Percentiles rank a stretch among this genome's conserved stretches.
phyloP scores from a whole-genome alignment of 2,329 filamentous ascomycete species.

The Cercospora zeae-maydis region DNA sequence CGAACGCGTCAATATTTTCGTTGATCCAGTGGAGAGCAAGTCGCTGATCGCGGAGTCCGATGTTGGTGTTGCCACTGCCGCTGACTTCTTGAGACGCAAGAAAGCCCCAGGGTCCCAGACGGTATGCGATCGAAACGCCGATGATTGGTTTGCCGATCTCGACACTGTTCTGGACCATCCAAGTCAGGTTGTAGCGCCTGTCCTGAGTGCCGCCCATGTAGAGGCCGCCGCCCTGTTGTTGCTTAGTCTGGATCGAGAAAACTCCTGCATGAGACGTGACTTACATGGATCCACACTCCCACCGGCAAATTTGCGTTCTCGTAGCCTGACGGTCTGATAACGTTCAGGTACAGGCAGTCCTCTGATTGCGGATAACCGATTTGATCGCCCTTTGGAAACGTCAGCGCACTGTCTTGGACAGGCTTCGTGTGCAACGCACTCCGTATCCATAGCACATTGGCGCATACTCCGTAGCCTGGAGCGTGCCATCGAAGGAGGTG shows the following conservation, averaged over 20 bases:
- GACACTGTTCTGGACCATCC: constrained; percentile 51
- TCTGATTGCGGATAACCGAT: constrained; percentile 45
- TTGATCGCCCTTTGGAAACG: constrained; percentile 25
- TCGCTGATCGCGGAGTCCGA: constrained; percentile 45
- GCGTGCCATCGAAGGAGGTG: constrained; percentile 39
- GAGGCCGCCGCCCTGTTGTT: constrained; percentile 38
- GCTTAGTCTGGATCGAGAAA: background rate
- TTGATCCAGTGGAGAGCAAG: constrained; percentile 47
- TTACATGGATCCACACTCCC: constrained; percentile 52
- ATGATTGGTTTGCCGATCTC: constrained; percentile 51
- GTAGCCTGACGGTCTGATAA: constrained; percentile 53
- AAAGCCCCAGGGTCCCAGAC: constrained; percentile 67
- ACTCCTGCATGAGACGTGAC: background rate
- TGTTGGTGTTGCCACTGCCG: constrained; percentile 52
- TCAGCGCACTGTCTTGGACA: background rate
- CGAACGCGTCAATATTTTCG: constrained; percentile 56
- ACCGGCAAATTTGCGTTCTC: constrained; percentile 51
- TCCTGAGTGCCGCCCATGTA: constrained; percentile 47
- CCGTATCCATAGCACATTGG: constrained; percentile 44
- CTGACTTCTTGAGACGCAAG: constrained; percentile 55
- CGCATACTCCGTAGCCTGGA: constrained; percentile 43
- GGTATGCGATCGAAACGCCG: constrained; percentile 60
- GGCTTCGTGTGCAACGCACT: constrained; percentile 2
- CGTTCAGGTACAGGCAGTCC: constrained; percentile 61
- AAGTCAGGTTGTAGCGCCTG: constrained; percentile 60